Percentiles rank a stretch among this genome's conserved stretches.
Conservation (phyloP, 257 asterid genomes). For the Solanum sitiens region DNA sequence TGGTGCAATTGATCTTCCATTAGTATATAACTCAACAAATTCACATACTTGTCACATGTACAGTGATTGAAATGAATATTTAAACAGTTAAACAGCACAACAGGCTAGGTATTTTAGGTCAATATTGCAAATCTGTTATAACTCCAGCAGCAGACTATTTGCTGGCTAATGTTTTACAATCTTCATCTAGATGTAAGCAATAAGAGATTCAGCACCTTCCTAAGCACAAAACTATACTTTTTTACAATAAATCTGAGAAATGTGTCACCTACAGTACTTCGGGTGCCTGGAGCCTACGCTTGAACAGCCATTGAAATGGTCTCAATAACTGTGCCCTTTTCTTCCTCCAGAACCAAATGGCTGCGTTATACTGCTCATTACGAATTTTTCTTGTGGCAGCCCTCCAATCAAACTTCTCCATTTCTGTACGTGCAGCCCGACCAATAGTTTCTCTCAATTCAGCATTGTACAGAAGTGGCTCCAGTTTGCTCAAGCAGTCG, state of each 20-base stretch:
- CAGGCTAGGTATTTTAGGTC: neutral
- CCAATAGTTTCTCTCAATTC: conserved; percentile 68
- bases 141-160: neutral
- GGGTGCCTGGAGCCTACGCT: conserved; percentile 18
- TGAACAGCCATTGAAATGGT: conserved; percentile 70
- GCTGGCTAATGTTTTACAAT: neutral
- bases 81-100: neutral
- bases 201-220: neutral
- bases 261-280: conserved; percentile 15
- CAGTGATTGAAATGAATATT: neutral
- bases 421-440: conserved; percentile 68
- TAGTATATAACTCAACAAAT: neutral
- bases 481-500: conserved; percentile 75
- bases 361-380: conserved; percentile 70
- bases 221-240: neutral
- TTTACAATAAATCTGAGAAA: neutral
- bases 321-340: conserved; percentile 44
- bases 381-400: conserved; percentile 82
- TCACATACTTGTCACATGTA: neutral
- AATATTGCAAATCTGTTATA: neutral
- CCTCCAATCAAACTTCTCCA: conserved; percentile 91
- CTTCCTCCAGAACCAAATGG: conserved; percentile 92
- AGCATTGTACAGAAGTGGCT: conserved; percentile 44
- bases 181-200: neutral
- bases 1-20: neutral